Percentiles rank a stretch among this genome's conserved stretches.
Evolutionary conservation across 2,329 filamentous ascomycete genomes (phyloP).

Genomic region (Colletotrichum tropicale): DNA sequence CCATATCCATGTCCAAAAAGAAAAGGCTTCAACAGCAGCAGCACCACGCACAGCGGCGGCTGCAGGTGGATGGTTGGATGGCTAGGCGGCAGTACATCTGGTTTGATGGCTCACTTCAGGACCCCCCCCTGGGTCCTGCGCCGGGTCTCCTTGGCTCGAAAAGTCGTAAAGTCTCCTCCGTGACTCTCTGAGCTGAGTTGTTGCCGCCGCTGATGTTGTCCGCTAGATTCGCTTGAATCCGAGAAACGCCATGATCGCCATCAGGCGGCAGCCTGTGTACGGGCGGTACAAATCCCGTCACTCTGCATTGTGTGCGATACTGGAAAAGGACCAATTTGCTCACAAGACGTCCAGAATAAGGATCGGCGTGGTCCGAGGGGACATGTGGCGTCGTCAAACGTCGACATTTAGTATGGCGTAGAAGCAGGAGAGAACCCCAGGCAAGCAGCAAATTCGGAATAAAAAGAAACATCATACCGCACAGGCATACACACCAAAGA

Average conservation of each 20-base stretch:
- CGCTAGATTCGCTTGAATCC: not conserved
- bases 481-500: not conserved
- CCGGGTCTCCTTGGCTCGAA: slow-evolving; percentile 3
- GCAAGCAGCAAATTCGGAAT: not conserved
- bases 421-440: not conserved
- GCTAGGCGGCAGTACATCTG: not conserved
- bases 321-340: not conserved
- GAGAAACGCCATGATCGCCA: slow-evolving; percentile 13
- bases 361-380: not conserved
- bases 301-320: not conserved
- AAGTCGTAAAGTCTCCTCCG: not conserved
- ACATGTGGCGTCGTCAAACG: slow-evolving; percentile 7
- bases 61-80: slow-evolving; percentile 14
- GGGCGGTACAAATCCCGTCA: not conserved
- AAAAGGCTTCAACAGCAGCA: slow-evolving; percentile 4
- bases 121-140: not conserved
- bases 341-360: not conserved
- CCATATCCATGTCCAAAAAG: not conserved
- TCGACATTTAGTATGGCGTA: not conserved
- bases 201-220: not conserved
- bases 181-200: not conserved
- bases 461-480: not conserved
- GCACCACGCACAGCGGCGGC: not conserved
- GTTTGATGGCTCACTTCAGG: not conserved
- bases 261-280: not conserved